Evolutionary conservation across 2,329 filamentous ascomycete genomes (phyloP).

Genomic region (Xenoacremonium recifei): DNA sequence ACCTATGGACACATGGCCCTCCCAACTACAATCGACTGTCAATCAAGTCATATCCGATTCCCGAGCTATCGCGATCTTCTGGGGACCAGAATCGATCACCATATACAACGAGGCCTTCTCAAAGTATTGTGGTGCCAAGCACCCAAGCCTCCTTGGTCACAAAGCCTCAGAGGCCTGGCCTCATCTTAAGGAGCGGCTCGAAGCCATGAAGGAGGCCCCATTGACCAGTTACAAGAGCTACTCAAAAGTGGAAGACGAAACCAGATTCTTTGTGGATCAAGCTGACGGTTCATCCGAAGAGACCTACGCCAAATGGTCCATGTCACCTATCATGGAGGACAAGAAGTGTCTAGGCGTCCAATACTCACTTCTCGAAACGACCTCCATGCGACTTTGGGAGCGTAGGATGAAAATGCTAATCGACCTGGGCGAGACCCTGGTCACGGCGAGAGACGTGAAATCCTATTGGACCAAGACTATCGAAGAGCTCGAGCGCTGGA

Average conservation of each 20-base stretch:
- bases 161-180: slow-evolving; percentile 59
- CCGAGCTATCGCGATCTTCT: slow-evolving; percentile 59
- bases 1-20: slow-evolving; percentile 45
- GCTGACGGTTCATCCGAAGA: slow-evolving; percentile 42
- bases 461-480: slow-evolving; percentile 49
- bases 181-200: slow-evolving; percentile 45
- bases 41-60: slow-evolving; percentile 44
- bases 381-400: slow-evolving; percentile 46
- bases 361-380: slow-evolving; percentile 47
- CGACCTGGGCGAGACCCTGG: slow-evolving; percentile 44
- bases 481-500: slow-evolving; percentile 41
- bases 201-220: slow-evolving; percentile 26
- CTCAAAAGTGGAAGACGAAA: slow-evolving; percentile 41
- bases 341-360: slow-evolving; percentile 45
- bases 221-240: slow-evolving; percentile 31
- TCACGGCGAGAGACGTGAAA: slow-evolving; percentile 41
- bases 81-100: slow-evolving; percentile 60
- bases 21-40: slow-evolving; percentile 44
- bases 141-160: slow-evolving; percentile 62
- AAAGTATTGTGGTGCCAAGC: slow-evolving; percentile 61
- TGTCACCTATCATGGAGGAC: slow-evolving; percentile 44
- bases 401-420: slow-evolving; percentile 49
- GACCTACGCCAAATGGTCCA: slow-evolving; percentile 47
- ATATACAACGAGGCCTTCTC: slow-evolving; percentile 69
- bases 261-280: slow-evolving; percentile 44